Conservation (phyloP, 2,329 filamentous ascomycete genomes). For the Mycocentrospora acerina region DNA sequence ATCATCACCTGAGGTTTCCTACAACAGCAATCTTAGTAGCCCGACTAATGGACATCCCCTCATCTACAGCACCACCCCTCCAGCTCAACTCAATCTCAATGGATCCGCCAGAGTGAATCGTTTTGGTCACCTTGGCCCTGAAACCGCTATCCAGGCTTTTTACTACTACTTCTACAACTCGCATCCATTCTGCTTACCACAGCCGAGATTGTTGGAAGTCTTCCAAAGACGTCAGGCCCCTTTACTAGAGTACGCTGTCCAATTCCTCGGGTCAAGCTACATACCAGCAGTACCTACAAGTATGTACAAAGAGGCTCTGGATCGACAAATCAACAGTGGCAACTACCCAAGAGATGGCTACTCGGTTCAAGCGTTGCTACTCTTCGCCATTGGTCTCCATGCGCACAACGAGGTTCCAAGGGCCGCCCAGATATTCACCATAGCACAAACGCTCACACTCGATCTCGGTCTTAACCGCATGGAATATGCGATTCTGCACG, state of each 20-base stretch:
- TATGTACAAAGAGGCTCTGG: constrained; percentile 45
- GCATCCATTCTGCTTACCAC: constrained; percentile 59
- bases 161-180: constrained; percentile 56
- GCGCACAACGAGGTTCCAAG: constrained; percentile 71
- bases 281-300: constrained; percentile 49
- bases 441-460: constrained; percentile 71
- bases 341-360: constrained; percentile 48
- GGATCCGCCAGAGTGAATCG: constrained; percentile 33
- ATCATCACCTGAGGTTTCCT: constrained; percentile 35
- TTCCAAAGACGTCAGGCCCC: constrained; percentile 44
- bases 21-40: constrained; percentile 20
- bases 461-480: constrained; percentile 74
- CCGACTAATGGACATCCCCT: constrained; percentile 20
- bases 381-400: constrained; percentile 77
- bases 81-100: constrained; percentile 36
- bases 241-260: constrained; percentile 57
- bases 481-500: constrained; percentile 65
- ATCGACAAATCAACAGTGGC: constrained; percentile 33
- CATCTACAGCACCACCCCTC: constrained; percentile 19
- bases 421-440: constrained; percentile 65
- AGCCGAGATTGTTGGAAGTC: constrained; percentile 41
- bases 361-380: constrained; percentile 73
- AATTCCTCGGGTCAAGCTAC: constrained; percentile 59
- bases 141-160: constrained; percentile 35
- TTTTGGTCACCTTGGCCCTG: constrained; percentile 30